These are phyloP conservation scores for Irpex rosettiformis DNA, from an alignment of 1,284 basidiomycete species.

Conservation along the genomic window DNA sequence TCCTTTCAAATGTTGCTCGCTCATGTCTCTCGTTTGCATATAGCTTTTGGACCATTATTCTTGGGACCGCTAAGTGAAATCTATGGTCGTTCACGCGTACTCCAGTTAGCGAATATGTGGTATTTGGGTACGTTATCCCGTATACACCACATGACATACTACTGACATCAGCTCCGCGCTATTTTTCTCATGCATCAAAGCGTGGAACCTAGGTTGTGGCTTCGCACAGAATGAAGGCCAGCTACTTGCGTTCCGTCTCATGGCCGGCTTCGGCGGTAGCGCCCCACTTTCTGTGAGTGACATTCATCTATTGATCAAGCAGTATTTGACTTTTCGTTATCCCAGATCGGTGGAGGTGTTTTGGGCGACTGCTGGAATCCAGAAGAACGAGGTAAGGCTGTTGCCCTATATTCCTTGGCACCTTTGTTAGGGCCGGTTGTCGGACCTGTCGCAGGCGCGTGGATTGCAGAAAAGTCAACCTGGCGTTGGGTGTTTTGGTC, in stretches of 20 bases:
- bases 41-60: conserved; percentile 50
- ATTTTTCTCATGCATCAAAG: conserved; percentile 30
- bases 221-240: conserved; percentile 58
- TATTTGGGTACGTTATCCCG: conserved; percentile 46
- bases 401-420: conserved; percentile 46
- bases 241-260: conserved; percentile 61
- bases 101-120: conserved; percentile 54
- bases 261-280: conserved; percentile 63
- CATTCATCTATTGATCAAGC: not conserved
- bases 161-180: not conserved
- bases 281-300: conserved; percentile 53
- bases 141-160: not conserved
- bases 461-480: conserved; percentile 37
- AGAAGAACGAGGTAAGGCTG: conserved; percentile 43
- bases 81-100: conserved; percentile 36
- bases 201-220: conserved; percentile 65
- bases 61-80: conserved; percentile 59
- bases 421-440: conserved; percentile 42
- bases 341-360: conserved; percentile 42
- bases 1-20: not conserved
- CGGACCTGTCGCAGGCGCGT: conserved; percentile 37
- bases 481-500: conserved; percentile 43
- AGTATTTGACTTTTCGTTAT: not conserved
- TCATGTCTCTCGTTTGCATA: not conserved
- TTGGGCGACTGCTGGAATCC: conserved; percentile 46